These are phyloP conservation scores for Tricholoma hemisulphureum DNA, from an alignment of 768 basidiomycete genomes.

Conservation along the genomic window DNA sequence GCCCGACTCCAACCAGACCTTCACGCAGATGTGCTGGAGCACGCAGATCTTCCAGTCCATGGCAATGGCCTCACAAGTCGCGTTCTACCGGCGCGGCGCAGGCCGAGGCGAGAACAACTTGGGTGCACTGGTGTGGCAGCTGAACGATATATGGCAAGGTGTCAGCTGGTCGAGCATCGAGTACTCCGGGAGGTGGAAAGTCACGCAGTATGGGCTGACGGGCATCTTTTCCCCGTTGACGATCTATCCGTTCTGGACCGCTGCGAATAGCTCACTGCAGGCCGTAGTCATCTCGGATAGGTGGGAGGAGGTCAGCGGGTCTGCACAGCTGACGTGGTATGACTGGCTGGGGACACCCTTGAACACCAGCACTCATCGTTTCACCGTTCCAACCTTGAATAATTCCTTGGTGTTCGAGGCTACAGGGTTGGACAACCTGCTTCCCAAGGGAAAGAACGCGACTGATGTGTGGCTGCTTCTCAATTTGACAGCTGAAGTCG, in stretches of 20 bases:
- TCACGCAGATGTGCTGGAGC: slow-evolving; percentile 64
- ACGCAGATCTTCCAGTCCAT: slow-evolving; percentile 61
- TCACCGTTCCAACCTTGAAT: slow-evolving; percentile 49
- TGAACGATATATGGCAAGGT: slow-evolving; percentile 63
- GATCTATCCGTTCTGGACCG: slow-evolving; percentile 58
- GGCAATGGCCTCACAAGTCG: slow-evolving; percentile 57
- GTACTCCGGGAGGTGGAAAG: slow-evolving; percentile 61
- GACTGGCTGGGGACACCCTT: slow-evolving; percentile 49
- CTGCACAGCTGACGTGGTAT: slow-evolving; percentile 55
- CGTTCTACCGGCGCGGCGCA: slow-evolving; percentile 60
- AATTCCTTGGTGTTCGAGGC: slow-evolving; percentile 43
- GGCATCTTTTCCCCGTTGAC: slow-evolving; percentile 44
- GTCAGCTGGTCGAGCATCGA: slow-evolving; percentile 56
- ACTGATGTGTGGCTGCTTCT: slow-evolving; percentile 51
- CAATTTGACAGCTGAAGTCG: slow-evolving; percentile 46
- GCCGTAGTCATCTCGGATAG: slow-evolving; percentile 53
- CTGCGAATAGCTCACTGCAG: slow-evolving; percentile 45
- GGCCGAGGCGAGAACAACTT: slow-evolving; percentile 58
- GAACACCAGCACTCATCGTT: slow-evolving; percentile 34
- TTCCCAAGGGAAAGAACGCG: slow-evolving; percentile 34
- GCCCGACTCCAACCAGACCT: slow-evolving; percentile 51
- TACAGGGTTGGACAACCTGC: slow-evolving; percentile 47
- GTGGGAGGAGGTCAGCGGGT: slow-evolving; percentile 45
- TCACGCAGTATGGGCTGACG: slow-evolving; percentile 50
- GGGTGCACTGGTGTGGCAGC: slow-evolving; percentile 57